Evolutionary conservation across 768 basidiomycete species (phyloP).

Genomic region (Coprinopsis sp.): DNA sequence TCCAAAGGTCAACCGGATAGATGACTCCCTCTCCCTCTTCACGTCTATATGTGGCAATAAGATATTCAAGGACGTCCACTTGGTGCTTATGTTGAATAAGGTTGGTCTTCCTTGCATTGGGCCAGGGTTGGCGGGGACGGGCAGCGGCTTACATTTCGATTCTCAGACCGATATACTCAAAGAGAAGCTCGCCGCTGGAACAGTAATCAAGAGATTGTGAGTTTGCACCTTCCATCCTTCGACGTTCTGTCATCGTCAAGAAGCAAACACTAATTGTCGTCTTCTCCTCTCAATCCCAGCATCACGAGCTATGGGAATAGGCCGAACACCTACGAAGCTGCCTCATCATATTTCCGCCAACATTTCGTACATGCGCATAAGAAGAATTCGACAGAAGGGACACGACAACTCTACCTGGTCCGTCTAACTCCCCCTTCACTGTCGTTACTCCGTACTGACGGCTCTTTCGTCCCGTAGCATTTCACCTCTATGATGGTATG

Average conservation of each 20-base stretch:
- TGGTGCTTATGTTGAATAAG: conserved; percentile 79
- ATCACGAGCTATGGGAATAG: conserved; percentile 76
- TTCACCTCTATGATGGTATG: conserved; percentile 67
- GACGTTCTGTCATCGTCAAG: no score
- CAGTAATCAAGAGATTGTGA: conserved; percentile 72
- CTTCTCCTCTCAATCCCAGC: conserved; percentile 29
- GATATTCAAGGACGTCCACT: conserved; percentile 65
- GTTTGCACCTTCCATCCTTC: conserved; percentile 26
- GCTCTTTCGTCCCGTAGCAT: conserved; percentile 37
- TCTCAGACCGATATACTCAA: conserved; percentile 65
- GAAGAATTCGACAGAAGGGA: conserved; percentile 51
- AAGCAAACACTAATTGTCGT: no score
- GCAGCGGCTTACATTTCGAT: conserved; percentile 4
- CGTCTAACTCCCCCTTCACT: conserved; percentile 23
- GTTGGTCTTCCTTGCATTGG: conserved; percentile 30
- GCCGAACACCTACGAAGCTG: conserved; percentile 64
- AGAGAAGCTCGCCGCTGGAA: conserved; percentile 64
- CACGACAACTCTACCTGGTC: conserved; percentile 61
- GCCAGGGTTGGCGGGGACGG: background rate
- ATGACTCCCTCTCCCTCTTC: conserved; percentile 79
- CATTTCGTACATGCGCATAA: conserved; percentile 77
- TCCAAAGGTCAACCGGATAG: conserved; percentile 69
- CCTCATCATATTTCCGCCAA: conserved; percentile 77
- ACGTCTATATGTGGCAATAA: conserved; percentile 71
- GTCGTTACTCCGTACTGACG: background rate